Base-by-base conservation (phyloP, 176 grass and related monocot genomes). In the Carex scoparia region DNA sequence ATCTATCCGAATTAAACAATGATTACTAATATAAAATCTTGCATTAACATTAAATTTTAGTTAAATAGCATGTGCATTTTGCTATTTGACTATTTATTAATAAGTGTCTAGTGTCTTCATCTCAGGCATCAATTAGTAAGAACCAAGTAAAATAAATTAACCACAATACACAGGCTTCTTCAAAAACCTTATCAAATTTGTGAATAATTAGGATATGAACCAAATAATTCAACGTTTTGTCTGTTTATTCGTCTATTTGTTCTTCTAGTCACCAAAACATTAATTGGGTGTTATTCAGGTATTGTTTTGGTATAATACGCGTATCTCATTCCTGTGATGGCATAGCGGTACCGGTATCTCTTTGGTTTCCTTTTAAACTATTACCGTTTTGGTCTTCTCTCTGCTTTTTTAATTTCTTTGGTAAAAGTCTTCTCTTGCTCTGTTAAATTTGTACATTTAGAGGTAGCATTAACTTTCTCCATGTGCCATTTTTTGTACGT, bases 301-400 rank as follows among this genome's bases (percentile, higher is more conserved):
- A 65, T 65, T 65, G 28, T 66, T 10, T 66, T 11, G 64, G 27
- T 5, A 66, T 11, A 31, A 30, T 31, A 12, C 0, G 13, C 10
- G 2, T 13, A 66, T 33, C 12, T 15, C 33, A 30, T 66, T 66
- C 64, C 30, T 32, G 18, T 32, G 3, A 32, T 69, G 65, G 32
- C 88, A 94, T 79, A 1, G 33, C 33, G 87, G 88, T 55, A 23
- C 23, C 23, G 53, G 53, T 80, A 19, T 77, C 16, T 77, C 72
- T 27, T 55, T 28, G 62, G 27, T 2, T 42, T 38, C 30, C 33
- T 38, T 69, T 40, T 18, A 69, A 40, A 40, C 14, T 40, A 69
- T 14, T 40, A 42, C 35, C 12, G 12, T n/a, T 18, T 3, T 72
- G 33, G 66, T 40, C 8, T 69, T 40, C 33, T 40, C 35, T 40